These are phyloP conservation scores for Vaccinium darrowii DNA, from an alignment of 148 eudicot genomes.

Conservation along the genomic window DNA sequence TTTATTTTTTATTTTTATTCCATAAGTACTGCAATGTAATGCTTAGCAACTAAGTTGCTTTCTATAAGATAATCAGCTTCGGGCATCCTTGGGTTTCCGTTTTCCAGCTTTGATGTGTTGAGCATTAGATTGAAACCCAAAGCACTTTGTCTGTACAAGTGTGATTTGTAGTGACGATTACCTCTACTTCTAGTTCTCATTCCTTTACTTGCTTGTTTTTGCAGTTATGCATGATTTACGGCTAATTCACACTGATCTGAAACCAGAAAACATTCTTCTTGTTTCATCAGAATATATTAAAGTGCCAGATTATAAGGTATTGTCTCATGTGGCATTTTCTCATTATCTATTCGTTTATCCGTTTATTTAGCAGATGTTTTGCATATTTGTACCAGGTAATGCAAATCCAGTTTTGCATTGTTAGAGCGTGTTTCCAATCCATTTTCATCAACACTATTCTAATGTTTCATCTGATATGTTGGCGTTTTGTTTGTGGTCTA, in stretches of 20 bases:
- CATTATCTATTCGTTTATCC: background rate
- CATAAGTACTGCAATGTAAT: background rate
- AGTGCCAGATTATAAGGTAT: conserved; percentile 60
- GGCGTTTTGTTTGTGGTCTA: background rate
- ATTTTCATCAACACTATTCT: background rate
- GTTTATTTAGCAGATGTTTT: background rate
- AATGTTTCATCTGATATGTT: background rate
- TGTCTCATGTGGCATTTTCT: conserved; percentile 9
- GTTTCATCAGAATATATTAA: conserved; percentile 53
- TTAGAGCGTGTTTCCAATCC: background rate
- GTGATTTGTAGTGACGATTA: background rate
- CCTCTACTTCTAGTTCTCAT: conserved; percentile 13
- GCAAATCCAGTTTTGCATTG: background rate
- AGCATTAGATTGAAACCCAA: background rate
- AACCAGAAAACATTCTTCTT: conserved; percentile 64
- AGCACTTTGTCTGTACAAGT: background rate
- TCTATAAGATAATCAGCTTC: background rate
- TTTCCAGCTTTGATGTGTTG: conserved; percentile 1
- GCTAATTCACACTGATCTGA: conserved; percentile 61
- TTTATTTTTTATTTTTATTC: background rate
- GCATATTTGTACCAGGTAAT: background rate
- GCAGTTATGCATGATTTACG: conserved; percentile 69
- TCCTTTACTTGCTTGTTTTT: conserved; percentile 19
- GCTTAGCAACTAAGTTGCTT: background rate
- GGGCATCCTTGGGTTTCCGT: background rate